Evolutionary conservation across 257 asterid genomes (phyloP), one percentile per base, ranked within the genome.

Genomic region (Solanum boliviense): DNA sequence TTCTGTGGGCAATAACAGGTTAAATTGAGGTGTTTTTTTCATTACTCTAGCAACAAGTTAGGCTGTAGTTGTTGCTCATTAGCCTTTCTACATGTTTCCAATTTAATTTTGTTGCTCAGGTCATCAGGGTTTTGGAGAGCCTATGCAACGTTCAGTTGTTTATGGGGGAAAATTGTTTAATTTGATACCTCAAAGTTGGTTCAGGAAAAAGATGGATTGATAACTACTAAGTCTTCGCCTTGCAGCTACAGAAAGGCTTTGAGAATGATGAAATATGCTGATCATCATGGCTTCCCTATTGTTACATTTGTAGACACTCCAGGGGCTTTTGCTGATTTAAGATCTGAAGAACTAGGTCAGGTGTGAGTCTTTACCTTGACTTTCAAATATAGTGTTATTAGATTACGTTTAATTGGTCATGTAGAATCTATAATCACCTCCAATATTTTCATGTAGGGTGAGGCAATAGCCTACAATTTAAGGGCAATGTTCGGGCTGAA

Each of bases 401-500:
- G 36, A 82, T 81, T 16, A 48, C 4, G 1, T 48, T 9, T 10
- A 62, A 4, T n/a, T 82, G 18, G 41, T 48, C 34, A 46, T 56
- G 79, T 73, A 86, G 84, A 32, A 67, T 68, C 29, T 34, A 88
- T 46, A 35, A 88, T 52, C 84, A 44, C 29, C 31, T 82, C 16
- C 86, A 89, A 87, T 79, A 86, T 31, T 82, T 16, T 86, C 85
- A n/a, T 91, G 76, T 88, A 95, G 99, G 99, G 99, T 48, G 99
- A 95, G 92, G 98, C 99, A 44, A 97, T 97, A 83, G 99, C 99
- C 83, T 92, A 91, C 65, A 97, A 96, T 92, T 86, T 97, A 94
- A 94, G 98, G 93, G 90, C 96, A 89, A 97, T 97, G 99, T 97
- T 95, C 92, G 99, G 99, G 89, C 92, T 97, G 90, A 96, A 95